Evolutionary conservation across 1,139 yeast genomes (phyloP), one percentile per base, ranked within the genome.

Genomic region (Suhomyces wounanorum): DNA sequence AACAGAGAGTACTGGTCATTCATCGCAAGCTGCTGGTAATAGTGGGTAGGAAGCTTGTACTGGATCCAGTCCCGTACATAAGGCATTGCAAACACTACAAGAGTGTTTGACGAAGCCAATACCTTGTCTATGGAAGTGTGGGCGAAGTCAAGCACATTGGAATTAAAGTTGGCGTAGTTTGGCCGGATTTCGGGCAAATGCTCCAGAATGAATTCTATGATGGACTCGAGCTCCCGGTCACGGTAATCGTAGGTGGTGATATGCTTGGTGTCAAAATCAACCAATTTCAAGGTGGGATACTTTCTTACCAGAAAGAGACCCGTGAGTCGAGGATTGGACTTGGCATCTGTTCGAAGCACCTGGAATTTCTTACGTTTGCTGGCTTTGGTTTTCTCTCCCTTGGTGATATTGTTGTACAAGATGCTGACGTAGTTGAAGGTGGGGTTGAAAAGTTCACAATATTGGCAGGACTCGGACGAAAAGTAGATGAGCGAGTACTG

Each of bases 401-500:
- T 10, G 30, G 55, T 47, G 30, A 16, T 3, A 18, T 61, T 60
- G 45, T 69, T 70, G 52, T 63, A 70, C 28, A 72, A 56, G 13
- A 60, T 48, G 44, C 65, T 60, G 45, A 77, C 55, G 18, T 71
- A 70, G 18, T 68, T 68, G 53, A 73, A 76, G 11, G 67, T 67
- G 7, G 78, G 78, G 21, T 68, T 65, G 52, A 78, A 68, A 16
- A 59, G 52, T 4, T 58, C 54, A 59, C 83, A 78, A 53, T 67
- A 72, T 48, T 60, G 57, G 56, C 83, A 78, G 14, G 59, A 56
- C 6, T 72, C 70, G 7, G 75, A 69, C 50, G 65, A 70, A 54
- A 78, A 78, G 58, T 73, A 75, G 21, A 78, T 73, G 42, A 78
- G 63, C 4, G 81, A 70, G 55, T 61, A 73, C 16, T 61, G 60